Conservation (phyloP, 1,284 basidiomycete species). For the Ceratobasidium sp. region DNA sequence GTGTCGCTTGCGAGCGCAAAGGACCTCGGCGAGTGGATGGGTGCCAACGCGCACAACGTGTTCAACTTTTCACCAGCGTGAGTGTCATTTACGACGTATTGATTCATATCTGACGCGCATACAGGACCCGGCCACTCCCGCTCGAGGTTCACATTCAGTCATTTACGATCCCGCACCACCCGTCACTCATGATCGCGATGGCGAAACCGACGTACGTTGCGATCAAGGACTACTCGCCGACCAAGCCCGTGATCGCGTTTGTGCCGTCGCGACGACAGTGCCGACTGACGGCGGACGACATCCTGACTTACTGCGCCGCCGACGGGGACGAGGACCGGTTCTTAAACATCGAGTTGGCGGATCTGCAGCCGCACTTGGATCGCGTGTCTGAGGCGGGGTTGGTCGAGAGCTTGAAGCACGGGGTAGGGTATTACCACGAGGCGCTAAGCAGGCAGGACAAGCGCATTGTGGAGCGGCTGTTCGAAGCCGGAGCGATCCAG, state of each 20-base stretch:
- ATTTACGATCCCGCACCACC: constrained; percentile 97
- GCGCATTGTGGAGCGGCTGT: constrained; percentile 92
- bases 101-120: constrained; percentile 6
- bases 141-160: constrained; percentile 98
- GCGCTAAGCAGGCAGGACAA: constrained; percentile 93
- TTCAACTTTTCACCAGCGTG: constrained; percentile 98
- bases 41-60: constrained; percentile 90
- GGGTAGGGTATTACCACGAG: constrained; percentile 97
- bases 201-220: constrained; percentile 98
- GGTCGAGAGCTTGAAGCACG: constrained; percentile 87
- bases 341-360: constrained; percentile 88
- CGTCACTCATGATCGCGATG: constrained; percentile 99
- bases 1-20: constrained; percentile 97
- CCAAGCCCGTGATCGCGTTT: constrained; percentile 92
- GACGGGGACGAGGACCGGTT: constrained; percentile 90
- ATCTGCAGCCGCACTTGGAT: constrained; percentile 90
- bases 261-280: constrained; percentile 96
- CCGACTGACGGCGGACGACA: constrained; percentile 91
- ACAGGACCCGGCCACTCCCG: constrained; percentile 90
- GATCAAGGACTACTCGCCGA: constrained; percentile 88
- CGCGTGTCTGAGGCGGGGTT: constrained; percentile 85
- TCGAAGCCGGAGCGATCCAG: constrained; percentile 94
- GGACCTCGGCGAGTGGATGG: constrained; percentile 98
- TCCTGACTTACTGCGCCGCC: constrained; percentile 89
- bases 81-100: constrained; percentile 47